Evolutionary conservation across 2,329 filamentous ascomycete species (phyloP).

Genomic region (Whalleya microplaca): DNA sequence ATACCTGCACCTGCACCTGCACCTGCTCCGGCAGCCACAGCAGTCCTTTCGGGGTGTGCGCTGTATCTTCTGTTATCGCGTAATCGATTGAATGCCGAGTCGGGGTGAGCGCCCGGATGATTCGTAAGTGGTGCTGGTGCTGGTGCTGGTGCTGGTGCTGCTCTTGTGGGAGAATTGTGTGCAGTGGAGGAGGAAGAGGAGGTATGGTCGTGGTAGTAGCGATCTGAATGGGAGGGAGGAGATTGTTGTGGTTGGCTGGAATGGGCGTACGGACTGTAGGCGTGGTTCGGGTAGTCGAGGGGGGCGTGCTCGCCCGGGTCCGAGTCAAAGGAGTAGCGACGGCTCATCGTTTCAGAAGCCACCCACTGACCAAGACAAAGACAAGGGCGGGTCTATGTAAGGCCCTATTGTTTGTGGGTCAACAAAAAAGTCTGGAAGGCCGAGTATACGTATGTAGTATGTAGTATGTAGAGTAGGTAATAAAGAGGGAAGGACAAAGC

Average conservation of each 20-base stretch:
- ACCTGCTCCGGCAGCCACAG: slow-evolving; percentile 24
- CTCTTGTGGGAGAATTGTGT: slow-evolving; percentile 20
- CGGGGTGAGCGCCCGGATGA: slow-evolving; percentile 39
- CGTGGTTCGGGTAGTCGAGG: slow-evolving; percentile 31
- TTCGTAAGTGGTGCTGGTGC: no score
- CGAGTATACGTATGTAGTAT: no score
- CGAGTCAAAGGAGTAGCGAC: slow-evolving; percentile 37
- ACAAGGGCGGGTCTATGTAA: slow-evolving; percentile 1
- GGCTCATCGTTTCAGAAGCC: slow-evolving; percentile 31
- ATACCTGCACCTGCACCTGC: slow-evolving; percentile 26
- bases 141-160: no score
- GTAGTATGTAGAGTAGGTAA: no score
- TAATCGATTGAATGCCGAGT: slow-evolving; percentile 41
- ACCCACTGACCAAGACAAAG: slow-evolving; percentile 11
- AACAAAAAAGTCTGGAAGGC: background rate
- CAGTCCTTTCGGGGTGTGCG: slow-evolving; percentile 25
- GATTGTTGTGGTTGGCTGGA: slow-evolving; percentile 14
- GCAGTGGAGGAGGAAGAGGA: slow-evolving; percentile 20
- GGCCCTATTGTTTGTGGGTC: background rate
- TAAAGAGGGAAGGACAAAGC: background rate
- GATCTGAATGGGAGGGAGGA: slow-evolving; percentile 16
- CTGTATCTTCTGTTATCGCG: slow-evolving; percentile 41
- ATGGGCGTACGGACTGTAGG: slow-evolving; percentile 14
- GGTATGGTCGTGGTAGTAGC: slow-evolving; percentile 30
- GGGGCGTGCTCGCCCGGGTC: slow-evolving; percentile 36